A percentile compares a stretch with the other conserved stretches of the same genome.
Conservation (phyloP, 345 rosid genomes). For the Balakata baccata region DNA sequence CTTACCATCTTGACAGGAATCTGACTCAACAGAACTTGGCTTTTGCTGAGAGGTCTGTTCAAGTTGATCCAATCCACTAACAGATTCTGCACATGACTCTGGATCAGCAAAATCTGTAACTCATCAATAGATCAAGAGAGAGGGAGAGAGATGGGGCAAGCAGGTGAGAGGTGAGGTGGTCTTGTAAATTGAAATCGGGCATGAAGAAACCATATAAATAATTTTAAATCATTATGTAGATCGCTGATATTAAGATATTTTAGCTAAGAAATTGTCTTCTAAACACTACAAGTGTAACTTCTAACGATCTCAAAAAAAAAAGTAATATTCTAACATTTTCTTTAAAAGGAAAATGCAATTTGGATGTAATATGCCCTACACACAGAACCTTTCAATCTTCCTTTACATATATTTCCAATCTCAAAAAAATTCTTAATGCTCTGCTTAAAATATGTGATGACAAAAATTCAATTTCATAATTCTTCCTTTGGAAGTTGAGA, state of each 20-base stretch:
- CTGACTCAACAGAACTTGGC: constrained; percentile 18
- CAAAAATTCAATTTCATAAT: neutral
- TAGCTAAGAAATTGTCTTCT: neutral
- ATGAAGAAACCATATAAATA: neutral
- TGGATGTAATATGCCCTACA: too few species aligned
- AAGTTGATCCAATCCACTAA: constrained; percentile 17
- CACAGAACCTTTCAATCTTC: neutral
- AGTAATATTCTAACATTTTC: too few species aligned
- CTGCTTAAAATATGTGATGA: neutral
- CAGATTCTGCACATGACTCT: constrained; percentile 18
- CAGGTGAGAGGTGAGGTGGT: too few species aligned
- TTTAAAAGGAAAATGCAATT: neutral
- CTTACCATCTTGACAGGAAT: constrained; percentile 26
- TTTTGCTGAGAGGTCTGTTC: constrained; percentile 20
- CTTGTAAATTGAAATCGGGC: neutral
- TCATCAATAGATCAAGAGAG: neutral
- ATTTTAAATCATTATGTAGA: neutral
- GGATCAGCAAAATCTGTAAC: neutral
- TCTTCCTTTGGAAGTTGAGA: neutral
- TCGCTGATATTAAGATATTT: too few species aligned
- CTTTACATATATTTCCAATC: neutral
- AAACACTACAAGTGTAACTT: neutral
- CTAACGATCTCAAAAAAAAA: too few species aligned
- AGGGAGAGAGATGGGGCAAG: too few species aligned
- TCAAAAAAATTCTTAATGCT: neutral